Base-by-base conservation (phyloP, 208 protist species). In the Acanthamoeba lenticulata region DNA sequence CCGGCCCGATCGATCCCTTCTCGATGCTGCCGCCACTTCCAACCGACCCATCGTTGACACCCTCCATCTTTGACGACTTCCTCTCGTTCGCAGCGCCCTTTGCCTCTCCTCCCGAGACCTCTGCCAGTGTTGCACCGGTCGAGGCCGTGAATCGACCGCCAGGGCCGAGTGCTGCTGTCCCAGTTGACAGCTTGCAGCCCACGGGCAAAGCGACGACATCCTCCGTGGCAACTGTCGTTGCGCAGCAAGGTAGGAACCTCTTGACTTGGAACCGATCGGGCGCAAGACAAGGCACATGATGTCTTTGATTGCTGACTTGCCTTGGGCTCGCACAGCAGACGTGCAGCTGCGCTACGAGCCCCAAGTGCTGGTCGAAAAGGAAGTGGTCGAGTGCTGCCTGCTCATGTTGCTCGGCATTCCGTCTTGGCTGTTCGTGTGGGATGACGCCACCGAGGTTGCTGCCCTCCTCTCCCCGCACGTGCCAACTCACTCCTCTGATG, bases 31-130 rank as follows among this genome's bases (percentile, higher is more conserved):
- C 69, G 69, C 69, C 69, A 27, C 69, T 79, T 5, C 38, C 69
- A 44, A 29, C 69, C 19, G 69, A 79, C n/a, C 69, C 69, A 15
- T 79, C 69, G 19, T 36, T 47, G 36, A 45, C 69, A 24, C 69
- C 69, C 15, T 79, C 69, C 69, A 79, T 79, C 40, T 79, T 79
- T 45, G 69, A 79, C 19, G 69, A 79, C 40, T 79, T 79, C 69
- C 40, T 79, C 11, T 79, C 69, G 2, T 79, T 79, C 36, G 69
- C 38, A 29, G 0, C 36, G 40, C 17, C 40, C 4, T n/a, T n/a
- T n/a, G n/a, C n/a, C n/a, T n/a, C n/a, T n/a, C n/a, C n/a, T n/a
- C n/a, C n/a, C n/a, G n/a, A n/a, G n/a, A n/a, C n/a, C n/a, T n/a
- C n/a, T n/a, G n/a, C n/a, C n/a, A n/a, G n/a, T n/a, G n/a, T n/a